These are phyloP conservation scores for Dipteronia dyeriana DNA, from an alignment of 345 rosid species.

Conservation along the genomic window DNA sequence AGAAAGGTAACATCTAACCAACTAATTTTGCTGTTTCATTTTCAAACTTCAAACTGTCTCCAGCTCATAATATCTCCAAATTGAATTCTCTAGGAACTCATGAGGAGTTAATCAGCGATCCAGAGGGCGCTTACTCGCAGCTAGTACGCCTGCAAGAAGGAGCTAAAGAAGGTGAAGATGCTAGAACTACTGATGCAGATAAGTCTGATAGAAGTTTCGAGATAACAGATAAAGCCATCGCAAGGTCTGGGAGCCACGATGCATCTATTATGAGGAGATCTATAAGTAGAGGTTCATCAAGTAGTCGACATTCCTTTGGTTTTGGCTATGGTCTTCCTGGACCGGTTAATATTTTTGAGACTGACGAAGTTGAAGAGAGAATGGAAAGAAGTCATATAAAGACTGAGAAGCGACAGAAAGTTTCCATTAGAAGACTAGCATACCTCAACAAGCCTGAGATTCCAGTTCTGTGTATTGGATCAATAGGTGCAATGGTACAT, in stretches of 20 bases:
- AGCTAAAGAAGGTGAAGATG: constrained; percentile 36
- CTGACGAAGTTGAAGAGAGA: constrained; percentile 18
- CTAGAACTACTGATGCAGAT: constrained; percentile 11
- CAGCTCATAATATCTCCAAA: background rate
- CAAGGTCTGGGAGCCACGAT: constrained; percentile 33
- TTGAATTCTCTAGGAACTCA: constrained; percentile 45
- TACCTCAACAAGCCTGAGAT: constrained; percentile 73
- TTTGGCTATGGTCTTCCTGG: constrained; percentile 37
- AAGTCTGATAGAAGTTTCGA: constrained; percentile 9
- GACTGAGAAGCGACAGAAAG: constrained; percentile 40
- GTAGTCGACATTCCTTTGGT: constrained; percentile 44
- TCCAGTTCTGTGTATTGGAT: constrained; percentile 55
- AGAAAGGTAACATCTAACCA: constrained; percentile 55
- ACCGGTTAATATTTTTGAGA: constrained; percentile 24
- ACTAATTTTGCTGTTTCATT: background rate
- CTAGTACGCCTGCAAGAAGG: constrained; percentile 78
- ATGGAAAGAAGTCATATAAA: background rate
- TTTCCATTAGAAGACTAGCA: constrained; percentile 61
- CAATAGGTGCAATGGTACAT: constrained; percentile 59
- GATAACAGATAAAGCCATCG: constrained; percentile 7
- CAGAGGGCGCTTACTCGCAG: constrained; percentile 76
- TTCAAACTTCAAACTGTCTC: background rate
- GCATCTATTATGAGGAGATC: constrained; percentile 34
- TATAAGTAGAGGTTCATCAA: constrained; percentile 45
- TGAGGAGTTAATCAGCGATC: constrained; percentile 59